Percentiles rank a stretch among this genome's conserved stretches.
Conservation (phyloP, 805 yeast species). For the Candida endomychidarum region DNA sequence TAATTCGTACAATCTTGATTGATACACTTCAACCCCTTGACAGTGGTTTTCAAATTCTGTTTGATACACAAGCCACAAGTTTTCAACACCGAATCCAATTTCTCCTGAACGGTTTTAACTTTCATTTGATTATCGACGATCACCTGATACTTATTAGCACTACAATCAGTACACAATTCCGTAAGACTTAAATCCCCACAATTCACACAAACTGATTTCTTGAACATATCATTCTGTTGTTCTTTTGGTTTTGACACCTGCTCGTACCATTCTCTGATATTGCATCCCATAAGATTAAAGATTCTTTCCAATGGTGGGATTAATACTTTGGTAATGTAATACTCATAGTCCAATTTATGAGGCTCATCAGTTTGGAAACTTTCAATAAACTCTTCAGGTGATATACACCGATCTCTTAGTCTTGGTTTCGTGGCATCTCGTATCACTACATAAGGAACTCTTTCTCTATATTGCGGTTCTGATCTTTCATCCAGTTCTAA, state of each 20-base stretch:
- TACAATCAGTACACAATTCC: constrained; percentile 11
- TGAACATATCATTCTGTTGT: neutral
- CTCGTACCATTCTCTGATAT: constrained; percentile 71
- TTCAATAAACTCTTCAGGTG: constrained; percentile 72
- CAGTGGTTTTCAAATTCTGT: constrained; percentile 1
- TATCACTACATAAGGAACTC: constrained; percentile 84
- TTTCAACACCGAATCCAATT: neutral
- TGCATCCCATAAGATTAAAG: constrained; percentile 80
- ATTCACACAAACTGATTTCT: constrained; percentile 20
- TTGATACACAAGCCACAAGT: constrained; percentile 12
- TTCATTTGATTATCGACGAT: constrained; percentile 4
- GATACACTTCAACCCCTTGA: constrained; percentile 5
- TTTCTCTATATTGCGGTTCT: constrained; percentile 84
- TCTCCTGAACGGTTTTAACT: constrained; percentile 5
- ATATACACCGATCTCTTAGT: constrained; percentile 71
- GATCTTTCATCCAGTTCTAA: constrained; percentile 65
- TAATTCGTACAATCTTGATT: constrained; percentile 17
- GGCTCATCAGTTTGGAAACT: constrained; percentile 28
- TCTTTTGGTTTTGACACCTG: constrained; percentile 52
- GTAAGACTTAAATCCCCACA: constrained; percentile 18
- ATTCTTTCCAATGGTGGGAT: constrained; percentile 89
- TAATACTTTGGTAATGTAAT: constrained; percentile 79
- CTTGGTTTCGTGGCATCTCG: constrained; percentile 54
- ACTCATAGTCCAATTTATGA: constrained; percentile 69
- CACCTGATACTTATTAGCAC: neutral